These are phyloP conservation scores for Leptoxyphium fumago DNA, from an alignment of 2,329 filamentous ascomycete species.

Conservation along the genomic window DNA sequence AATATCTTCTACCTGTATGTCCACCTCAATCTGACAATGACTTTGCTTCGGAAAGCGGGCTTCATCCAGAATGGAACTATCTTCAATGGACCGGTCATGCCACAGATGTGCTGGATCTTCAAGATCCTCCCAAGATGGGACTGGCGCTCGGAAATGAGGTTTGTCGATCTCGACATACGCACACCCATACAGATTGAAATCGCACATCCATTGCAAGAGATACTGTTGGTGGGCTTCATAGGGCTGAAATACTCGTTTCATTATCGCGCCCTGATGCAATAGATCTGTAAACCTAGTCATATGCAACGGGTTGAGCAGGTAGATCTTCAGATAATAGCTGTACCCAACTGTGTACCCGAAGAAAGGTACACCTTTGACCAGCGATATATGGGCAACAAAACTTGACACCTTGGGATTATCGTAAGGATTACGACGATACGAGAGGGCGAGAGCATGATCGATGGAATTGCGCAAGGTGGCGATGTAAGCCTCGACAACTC, in stretches of 20 bases:
- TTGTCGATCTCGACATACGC: conserved; percentile 55
- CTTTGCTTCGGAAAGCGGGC: conserved; percentile 58
- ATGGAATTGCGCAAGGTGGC: conserved; percentile 70
- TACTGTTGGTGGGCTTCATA: conserved; percentile 92
- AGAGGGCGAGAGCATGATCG: conserved; percentile 75
- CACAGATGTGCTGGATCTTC: conserved; percentile 52
- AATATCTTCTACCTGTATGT: conserved; percentile 80
- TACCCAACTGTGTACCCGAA: conserved; percentile 94
- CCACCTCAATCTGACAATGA: conserved; percentile 78
- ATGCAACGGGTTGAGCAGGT: conserved; percentile 73
- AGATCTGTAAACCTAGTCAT: conserved; percentile 82
- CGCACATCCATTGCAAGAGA: conserved; percentile 90
- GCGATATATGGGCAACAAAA: conserved; percentile 78
- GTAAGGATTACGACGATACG: conserved; percentile 63
- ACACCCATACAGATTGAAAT: conserved; percentile 95
- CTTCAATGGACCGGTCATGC: conserved; percentile 60
- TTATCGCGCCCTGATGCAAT: conserved; percentile 71
- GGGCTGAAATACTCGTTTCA: conserved; percentile 74
- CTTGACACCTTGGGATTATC: conserved; percentile 44
- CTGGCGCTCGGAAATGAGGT: conserved; percentile 57
- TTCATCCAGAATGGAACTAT: conserved; percentile 45
- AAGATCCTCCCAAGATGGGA: conserved; percentile 56
- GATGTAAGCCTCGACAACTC: conserved; percentile 58
- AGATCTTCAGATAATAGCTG: conserved; percentile 82
- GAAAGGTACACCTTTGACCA: conserved; percentile 88